phyloP scores from a whole-genome alignment of 2,329 filamentous ascomycete genomes.

The Endoconidiophora polonica region DNA sequence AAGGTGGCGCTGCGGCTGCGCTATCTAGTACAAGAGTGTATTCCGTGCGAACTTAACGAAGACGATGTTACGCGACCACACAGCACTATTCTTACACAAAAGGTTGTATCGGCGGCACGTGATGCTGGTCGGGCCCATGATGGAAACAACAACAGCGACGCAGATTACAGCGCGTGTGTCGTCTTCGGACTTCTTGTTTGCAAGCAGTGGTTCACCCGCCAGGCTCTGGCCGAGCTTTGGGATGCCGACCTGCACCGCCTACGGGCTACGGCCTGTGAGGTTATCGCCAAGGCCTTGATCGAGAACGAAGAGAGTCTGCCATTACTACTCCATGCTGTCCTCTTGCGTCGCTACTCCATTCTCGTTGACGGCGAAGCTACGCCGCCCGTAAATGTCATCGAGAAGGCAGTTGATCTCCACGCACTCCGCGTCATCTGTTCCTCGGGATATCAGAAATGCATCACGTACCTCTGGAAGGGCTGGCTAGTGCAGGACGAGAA shows the following conservation, averaged over 20 bases:
- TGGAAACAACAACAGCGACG: too few relatives aligned
- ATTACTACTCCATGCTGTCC: slow-evolving; percentile 63
- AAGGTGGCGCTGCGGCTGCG: slow-evolving; percentile 79
- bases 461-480: slow-evolving; percentile 80
- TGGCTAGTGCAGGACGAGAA: slow-evolving; percentile 95
- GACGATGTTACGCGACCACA: slow-evolving; percentile 60
- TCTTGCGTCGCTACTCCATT: slow-evolving; percentile 81
- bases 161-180: slow-evolving; percentile 58
- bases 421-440: slow-evolving; percentile 77
- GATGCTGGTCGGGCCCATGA: slow-evolving; percentile 51
- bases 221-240: slow-evolving; percentile 72
- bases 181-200: slow-evolving; percentile 67
- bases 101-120: slow-evolving; percentile 64
- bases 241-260: slow-evolving; percentile 71
- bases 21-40: slow-evolving; percentile 73
- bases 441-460: slow-evolving; percentile 90
- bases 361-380: slow-evolving; percentile 55
- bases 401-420: slow-evolving; percentile 86
- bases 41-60: slow-evolving; percentile 80
- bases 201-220: slow-evolving; percentile 58
- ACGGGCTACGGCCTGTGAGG: slow-evolving; percentile 69
- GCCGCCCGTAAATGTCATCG: slow-evolving; percentile 69
- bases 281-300: slow-evolving; percentile 72
- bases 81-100: slow-evolving; percentile 65
- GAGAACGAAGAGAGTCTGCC: slow-evolving; percentile 65